Evolutionary conservation across 306 rosid species (phyloP), one percentile per base, ranked within the genome.

Genomic region (Hylodesmum podocarpum): DNA sequence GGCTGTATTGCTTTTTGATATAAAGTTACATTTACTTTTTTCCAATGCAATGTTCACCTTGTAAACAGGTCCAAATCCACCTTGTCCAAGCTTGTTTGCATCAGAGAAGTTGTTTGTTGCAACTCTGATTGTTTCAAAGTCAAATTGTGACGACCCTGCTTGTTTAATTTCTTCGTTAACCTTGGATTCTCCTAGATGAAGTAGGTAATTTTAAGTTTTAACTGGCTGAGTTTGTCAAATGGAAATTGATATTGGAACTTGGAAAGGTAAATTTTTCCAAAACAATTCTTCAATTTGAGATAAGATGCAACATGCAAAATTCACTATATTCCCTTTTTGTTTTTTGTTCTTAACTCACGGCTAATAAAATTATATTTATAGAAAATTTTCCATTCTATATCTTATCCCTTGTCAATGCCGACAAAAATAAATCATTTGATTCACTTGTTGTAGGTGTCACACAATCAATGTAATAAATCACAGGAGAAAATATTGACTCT

Each of bases 21-120:
- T 7, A 9, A 1, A 31, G 27, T 5, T 79, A 2, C 40, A 0
- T 14, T 31, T 49, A 27, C 5, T 8, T n/a, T 27, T 1, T 27
- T 13, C 25, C 4, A 13, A 57, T 40, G 46, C 22, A 19, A 44
- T 63, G 7, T 39, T 37, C 80, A 88, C 92, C 89, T 74, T 84
- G 72, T 86, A 90, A 76, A 88, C 88, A 57, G 67, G 57, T 36
- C 95, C 95, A 76, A 88, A 88, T 63, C 90, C 88, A 21, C 92
- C 92, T 71, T 82, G 70, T 40, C 95, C 92, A 44, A 88, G 81
- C 50, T 84, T 88, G n/a, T 88, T 88, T 54, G 53, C 79, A 25
- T 80, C 79, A 7, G 86, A 80, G 59, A 90, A 88, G 43, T 84
- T 36, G 75, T 84, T 18, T 1, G 90, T 86, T 0, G 85, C 83